Percentiles rank a stretch among this genome's conserved stretches.
Evolutionary conservation across 495 filamentous ascomycete species (phyloP).

Genomic region (Aspergillus kassunensis): DNA sequence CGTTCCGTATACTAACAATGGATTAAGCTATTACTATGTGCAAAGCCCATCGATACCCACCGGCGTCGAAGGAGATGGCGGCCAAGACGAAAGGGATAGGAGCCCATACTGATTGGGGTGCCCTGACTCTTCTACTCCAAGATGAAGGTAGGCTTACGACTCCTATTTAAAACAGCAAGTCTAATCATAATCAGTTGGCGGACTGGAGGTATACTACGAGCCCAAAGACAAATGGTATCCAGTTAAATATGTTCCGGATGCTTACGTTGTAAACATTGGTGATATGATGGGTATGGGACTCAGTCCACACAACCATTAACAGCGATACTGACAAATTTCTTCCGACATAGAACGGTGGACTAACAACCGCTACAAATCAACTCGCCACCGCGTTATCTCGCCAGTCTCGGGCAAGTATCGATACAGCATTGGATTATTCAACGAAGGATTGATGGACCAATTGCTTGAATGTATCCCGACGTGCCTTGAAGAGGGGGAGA

Average conservation of each 20-base stretch:
- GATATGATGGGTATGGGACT: no score
- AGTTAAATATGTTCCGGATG: neutral
- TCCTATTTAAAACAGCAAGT: no score
- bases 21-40: no score
- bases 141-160: neutral
- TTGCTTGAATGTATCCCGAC: slow-evolving; percentile 6
- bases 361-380: slow-evolving; percentile 10
- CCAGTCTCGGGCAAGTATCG: neutral
- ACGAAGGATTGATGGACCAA: slow-evolving; percentile 4
- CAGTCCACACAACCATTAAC: no score
- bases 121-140: neutral
- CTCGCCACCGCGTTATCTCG: slow-evolving; percentile 6
- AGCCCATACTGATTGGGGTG: slow-evolving; percentile 3
- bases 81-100: slow-evolving; percentile 3
- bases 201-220: slow-evolving; percentile 6
- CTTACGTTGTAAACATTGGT: slow-evolving; percentile 5
- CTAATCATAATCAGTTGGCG: slow-evolving; percentile 8
- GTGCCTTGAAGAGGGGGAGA: slow-evolving; percentile 1
- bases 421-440: slow-evolving; percentile 8
- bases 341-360: slow-evolving; percentile 11
- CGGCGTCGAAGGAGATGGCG: neutral
- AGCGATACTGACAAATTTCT: no score
- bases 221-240: slow-evolving; percentile 2
- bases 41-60: slow-evolving; percentile 6
- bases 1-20: no score